These are phyloP conservation scores for Ophiostoma quercus DNA, from an alignment of 2,329 filamentous ascomycete species.

Conservation along the genomic window DNA sequence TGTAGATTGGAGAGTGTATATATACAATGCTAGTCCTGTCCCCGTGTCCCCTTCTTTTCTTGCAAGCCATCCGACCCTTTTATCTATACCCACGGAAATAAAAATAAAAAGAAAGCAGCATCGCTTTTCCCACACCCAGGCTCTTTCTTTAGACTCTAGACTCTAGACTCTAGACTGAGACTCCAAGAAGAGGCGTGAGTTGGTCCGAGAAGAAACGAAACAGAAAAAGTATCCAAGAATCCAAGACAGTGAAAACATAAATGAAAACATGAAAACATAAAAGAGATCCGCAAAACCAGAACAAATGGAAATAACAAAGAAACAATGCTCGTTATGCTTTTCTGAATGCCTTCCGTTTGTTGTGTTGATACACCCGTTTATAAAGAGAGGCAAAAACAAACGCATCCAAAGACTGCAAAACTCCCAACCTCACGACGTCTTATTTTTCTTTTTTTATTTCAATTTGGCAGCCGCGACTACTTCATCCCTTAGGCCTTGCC, in stretches of 20 bases:
- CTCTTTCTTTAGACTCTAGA: background rate
- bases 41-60: constrained; percentile 6
- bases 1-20: constrained; percentile 25
- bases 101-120: constrained; percentile 12
- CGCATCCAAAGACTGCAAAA: constrained; percentile 3
- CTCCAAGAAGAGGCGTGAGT: background rate
- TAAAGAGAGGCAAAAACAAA: constrained; percentile 5
- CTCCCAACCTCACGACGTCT: background rate
- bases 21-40: constrained; percentile 18
- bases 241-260: background rate
- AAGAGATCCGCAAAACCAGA: background rate
- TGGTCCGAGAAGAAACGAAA: background rate
- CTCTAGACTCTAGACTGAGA: too few species aligned
- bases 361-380: constrained; percentile 18
- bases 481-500: background rate
- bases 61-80: constrained; percentile 8
- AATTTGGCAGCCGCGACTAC: background rate
- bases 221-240: constrained; percentile 7
- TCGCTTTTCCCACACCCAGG: background rate
- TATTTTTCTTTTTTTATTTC: constrained; percentile 8
- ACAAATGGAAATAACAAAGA: background rate
- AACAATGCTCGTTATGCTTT: background rate
- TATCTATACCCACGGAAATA: constrained; percentile 14
- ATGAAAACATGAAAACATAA: background rate
- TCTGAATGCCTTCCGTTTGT: background rate